A percentile compares a stretch with the other conserved stretches of the same genome.
phyloP scores from a whole-genome alignment of 2,329 filamentous ascomycete genomes.

The Zasmidium angulare region DNA sequence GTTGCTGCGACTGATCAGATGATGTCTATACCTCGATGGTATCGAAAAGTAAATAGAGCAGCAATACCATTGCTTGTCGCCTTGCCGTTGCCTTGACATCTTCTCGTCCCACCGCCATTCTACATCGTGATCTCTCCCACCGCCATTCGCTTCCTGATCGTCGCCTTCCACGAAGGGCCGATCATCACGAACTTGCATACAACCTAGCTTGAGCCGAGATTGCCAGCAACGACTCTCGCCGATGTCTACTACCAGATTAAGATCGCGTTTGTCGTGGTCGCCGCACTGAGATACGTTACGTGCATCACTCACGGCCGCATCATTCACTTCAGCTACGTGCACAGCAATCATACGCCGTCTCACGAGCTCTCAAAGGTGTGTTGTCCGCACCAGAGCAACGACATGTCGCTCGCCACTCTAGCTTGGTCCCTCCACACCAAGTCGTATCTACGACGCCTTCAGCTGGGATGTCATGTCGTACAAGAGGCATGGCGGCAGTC shows the following conservation, averaged over 20 bases:
- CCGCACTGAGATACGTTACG: too few relatives aligned
- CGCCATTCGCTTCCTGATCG: not conserved
- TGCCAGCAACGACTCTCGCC: too few relatives aligned
- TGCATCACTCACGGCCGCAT: not conserved
- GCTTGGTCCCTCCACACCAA: not conserved
- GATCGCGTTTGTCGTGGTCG: too few relatives aligned
- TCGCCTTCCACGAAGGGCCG: too few relatives aligned
- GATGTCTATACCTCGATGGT: slow-evolving; percentile 20
- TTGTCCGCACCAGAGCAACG: too few relatives aligned
- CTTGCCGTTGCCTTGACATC: slow-evolving; percentile 2
- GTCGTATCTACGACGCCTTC: not conserved
- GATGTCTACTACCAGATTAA: too few relatives aligned
- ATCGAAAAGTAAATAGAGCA: slow-evolving; percentile 24
- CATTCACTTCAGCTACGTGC: too few relatives aligned
- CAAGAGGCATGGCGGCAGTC: not conserved
- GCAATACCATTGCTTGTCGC: slow-evolving; percentile 15
- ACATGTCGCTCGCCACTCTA: not conserved
- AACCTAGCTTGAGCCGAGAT: too few relatives aligned
- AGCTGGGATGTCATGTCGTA: not conserved
- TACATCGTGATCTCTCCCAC: not conserved
- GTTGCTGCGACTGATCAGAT: slow-evolving; percentile 19
- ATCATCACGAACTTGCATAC: too few relatives aligned
- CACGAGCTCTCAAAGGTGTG: too few relatives aligned
- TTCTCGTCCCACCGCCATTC: not conserved
- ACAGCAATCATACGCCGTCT: too few relatives aligned